Conservation (phyloP, 2,329 filamentous ascomycete species). For the Hymenoscyphus occultus region DNA sequence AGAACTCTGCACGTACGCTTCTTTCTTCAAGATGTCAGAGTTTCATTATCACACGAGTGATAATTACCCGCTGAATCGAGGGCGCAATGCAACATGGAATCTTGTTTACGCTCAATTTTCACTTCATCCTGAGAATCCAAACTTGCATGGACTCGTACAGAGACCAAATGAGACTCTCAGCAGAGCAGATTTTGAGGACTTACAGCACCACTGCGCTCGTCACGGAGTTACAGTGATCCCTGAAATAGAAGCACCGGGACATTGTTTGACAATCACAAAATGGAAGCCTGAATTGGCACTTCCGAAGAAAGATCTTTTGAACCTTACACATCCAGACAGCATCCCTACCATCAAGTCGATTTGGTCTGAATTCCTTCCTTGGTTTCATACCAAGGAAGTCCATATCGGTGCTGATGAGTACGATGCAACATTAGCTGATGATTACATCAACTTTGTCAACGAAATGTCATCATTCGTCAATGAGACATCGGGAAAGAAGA, state of each 20-base stretch:
- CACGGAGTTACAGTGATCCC: slow-evolving; percentile 57
- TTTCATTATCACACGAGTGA: slow-evolving; percentile 59
- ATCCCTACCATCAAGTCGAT: slow-evolving; percentile 52
- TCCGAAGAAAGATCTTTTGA: slow-evolving; percentile 48
- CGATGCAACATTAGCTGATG: slow-evolving; percentile 42
- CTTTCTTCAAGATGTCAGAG: slow-evolving; percentile 59
- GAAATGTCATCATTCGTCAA: slow-evolving; percentile 14
- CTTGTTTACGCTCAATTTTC: slow-evolving; percentile 48
- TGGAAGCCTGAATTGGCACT: slow-evolving; percentile 57
- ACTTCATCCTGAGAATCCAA: slow-evolving; percentile 47
- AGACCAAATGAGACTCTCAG: slow-evolving; percentile 54
- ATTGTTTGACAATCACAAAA: slow-evolving; percentile 54
- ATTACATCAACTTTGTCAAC: slow-evolving; percentile 38
- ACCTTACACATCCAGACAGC: slow-evolving; percentile 53
- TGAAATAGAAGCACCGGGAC: slow-evolving; percentile 58
- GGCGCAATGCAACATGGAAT: slow-evolving; percentile 44
- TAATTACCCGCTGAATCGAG: slow-evolving; percentile 50
- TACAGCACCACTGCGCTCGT: slow-evolving; percentile 51
- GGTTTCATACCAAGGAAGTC: slow-evolving; percentile 54
- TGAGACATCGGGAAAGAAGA: slow-evolving; percentile 40
- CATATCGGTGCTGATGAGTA: slow-evolving; percentile 58
- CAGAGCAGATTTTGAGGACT: slow-evolving; percentile 47
- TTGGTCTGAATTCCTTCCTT: slow-evolving; percentile 52
- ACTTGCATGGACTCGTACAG: slow-evolving; percentile 48
- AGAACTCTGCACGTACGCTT: slow-evolving; percentile 58